Evolutionary conservation across 1,139 yeast genomes (phyloP).

Genomic region (Kurtzmaniella quercitrusa): DNA sequence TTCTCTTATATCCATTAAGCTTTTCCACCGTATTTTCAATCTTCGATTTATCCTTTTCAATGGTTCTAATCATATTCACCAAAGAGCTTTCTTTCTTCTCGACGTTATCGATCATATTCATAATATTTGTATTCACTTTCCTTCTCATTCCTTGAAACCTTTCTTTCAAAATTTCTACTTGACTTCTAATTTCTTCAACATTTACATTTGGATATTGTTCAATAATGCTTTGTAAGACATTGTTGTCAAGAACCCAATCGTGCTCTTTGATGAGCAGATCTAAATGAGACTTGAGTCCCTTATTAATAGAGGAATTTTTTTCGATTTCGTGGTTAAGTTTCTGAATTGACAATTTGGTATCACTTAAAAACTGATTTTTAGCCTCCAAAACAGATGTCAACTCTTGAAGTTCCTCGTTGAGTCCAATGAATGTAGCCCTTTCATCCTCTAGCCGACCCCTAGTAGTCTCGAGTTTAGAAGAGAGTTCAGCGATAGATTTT

Average conservation of each 20-base stretch:
- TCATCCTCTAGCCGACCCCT: slow-evolving; percentile 55
- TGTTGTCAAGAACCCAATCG: slow-evolving; percentile 71
- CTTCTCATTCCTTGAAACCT: slow-evolving; percentile 73
- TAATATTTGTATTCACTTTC: slow-evolving; percentile 82
- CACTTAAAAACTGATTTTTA: slow-evolving; percentile 50
- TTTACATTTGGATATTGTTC: slow-evolving; percentile 61
- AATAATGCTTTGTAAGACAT: slow-evolving; percentile 49
- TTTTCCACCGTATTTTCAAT: slow-evolving; percentile 86
- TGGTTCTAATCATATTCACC: slow-evolving; percentile 77
- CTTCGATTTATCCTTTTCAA: slow-evolving; percentile 85
- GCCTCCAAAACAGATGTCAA: slow-evolving; percentile 48
- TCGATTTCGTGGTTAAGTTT: slow-evolving; percentile 63
- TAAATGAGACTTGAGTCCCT: slow-evolving; percentile 39
- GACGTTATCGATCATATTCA: slow-evolving; percentile 91
- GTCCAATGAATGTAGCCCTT: slow-evolving; percentile 57
- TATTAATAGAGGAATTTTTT: slow-evolving; percentile 44
- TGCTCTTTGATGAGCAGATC: slow-evolving; percentile 50
- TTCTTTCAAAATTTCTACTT: slow-evolving; percentile 54
- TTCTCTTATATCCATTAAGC: slow-evolving; percentile 80
- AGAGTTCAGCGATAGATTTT: slow-evolving; percentile 23
- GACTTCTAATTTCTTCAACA: slow-evolving; percentile 56
- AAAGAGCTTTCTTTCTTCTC: slow-evolving; percentile 83
- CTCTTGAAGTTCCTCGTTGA: slow-evolving; percentile 75
- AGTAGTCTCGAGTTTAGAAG: slow-evolving; percentile 28
- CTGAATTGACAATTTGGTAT: slow-evolving; percentile 53